Conservation (phyloP, 768 basidiomycete genomes). For the Podaxis sp. region DNA sequence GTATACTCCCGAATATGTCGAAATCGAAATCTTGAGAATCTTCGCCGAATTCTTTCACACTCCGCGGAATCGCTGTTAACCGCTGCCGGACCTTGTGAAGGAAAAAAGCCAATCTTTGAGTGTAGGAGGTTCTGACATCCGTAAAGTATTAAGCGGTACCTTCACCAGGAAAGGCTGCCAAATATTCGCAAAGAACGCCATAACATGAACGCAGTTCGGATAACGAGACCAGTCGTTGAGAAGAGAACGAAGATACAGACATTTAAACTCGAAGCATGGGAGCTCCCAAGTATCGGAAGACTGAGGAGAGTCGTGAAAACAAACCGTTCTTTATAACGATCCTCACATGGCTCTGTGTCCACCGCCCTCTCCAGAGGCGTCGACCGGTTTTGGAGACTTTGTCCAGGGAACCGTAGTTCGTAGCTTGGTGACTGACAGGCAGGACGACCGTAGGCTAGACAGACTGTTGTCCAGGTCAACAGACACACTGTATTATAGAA, state of each 20-base stretch:
- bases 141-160: neutral
- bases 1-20: slow-evolving; percentile 3
- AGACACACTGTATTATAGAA: no score
- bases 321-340: no score
- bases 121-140: no score
- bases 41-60: neutral
- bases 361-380: no score
- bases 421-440: no score
- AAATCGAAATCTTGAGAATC: neutral
- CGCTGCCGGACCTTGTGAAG: neutral
- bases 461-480: no score
- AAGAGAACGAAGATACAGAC: neutral
- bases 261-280: neutral
- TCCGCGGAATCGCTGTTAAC: neutral
- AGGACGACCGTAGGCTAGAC: no score
- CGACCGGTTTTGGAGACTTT: no score
- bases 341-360: neutral
- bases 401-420: no score
- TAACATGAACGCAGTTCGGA: slow-evolving; percentile 1
- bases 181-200: slow-evolving; percentile 2
- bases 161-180: slow-evolving; percentile 5
- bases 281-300: neutral
- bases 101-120: neutral
- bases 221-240: slow-evolving; percentile 1
- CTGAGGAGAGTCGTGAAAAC: neutral